Conservation (phyloP, 2,329 filamentous ascomycete species). For the Xylariaceae sp. region DNA sequence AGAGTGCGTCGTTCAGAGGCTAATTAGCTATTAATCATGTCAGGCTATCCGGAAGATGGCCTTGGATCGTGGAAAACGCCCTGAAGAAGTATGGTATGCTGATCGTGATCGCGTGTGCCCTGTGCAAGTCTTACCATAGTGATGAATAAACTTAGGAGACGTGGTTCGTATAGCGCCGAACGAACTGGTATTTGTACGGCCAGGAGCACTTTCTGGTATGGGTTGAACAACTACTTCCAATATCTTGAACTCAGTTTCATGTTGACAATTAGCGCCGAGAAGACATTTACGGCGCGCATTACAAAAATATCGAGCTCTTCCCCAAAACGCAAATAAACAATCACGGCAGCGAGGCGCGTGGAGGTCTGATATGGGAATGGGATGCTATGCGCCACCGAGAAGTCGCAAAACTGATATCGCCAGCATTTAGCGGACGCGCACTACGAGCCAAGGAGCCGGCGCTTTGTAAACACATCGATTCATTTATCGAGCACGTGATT, state of each 20-base stretch:
- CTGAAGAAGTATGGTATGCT: slow-evolving; percentile 14
- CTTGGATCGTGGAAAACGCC: slow-evolving; percentile 11
- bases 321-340: slow-evolving; percentile 14
- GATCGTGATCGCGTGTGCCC: background rate
- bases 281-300: slow-evolving; percentile 12
- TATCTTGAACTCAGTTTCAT: background rate
- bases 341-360: slow-evolving; percentile 7
- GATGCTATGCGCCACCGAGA: slow-evolving; percentile 18
- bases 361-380: slow-evolving; percentile 19
- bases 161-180: slow-evolving; percentile 20
- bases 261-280: background rate
- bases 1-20: background rate
- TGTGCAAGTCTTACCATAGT: background rate
- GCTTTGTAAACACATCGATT: slow-evolving; percentile 17
- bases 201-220: slow-evolving; percentile 12
- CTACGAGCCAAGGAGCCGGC: slow-evolving; percentile 15
- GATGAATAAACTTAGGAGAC: slow-evolving; percentile 7
- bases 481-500: slow-evolving; percentile 14
- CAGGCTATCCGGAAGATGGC: slow-evolving; percentile 16
- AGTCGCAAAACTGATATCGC: slow-evolving; percentile 19
- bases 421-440: slow-evolving; percentile 20
- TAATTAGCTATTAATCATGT: background rate
- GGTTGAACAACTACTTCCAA: background rate
- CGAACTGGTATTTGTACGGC: slow-evolving; percentile 15
- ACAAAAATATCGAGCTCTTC: slow-evolving; percentile 10